Percentiles rank a stretch among this genome's conserved stretches.
phyloP scores from a whole-genome alignment of 805 yeast species.

The Tanozyma kutaoensis region DNA sequence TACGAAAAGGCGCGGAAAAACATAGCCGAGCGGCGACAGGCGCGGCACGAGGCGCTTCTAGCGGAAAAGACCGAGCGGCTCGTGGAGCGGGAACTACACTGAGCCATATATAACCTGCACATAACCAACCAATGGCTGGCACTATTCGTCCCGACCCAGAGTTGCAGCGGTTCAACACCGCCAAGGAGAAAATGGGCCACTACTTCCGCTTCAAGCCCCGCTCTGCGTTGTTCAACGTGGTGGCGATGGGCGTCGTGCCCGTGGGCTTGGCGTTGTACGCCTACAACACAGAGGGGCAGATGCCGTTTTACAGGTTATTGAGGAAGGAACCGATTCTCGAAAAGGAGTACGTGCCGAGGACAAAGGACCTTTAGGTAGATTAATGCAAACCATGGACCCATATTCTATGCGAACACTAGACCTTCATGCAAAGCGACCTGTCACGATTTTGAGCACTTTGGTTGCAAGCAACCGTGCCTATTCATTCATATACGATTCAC shows the following conservation, averaged over 20 bases:
- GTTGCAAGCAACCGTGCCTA: no score
- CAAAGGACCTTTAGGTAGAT: constrained; percentile 25
- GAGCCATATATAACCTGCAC: no score
- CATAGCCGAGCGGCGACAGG: no score
- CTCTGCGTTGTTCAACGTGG: constrained; percentile 19
- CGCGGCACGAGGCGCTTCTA: no score
- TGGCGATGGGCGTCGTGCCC: constrained; percentile 26
- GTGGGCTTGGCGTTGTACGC: constrained; percentile 21
- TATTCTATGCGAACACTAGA: background rate
- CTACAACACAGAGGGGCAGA: constrained; percentile 25
- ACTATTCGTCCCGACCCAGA: constrained; percentile 30
- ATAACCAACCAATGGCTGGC: no score
- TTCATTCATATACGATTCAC: background rate
- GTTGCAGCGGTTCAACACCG: constrained; percentile 26
- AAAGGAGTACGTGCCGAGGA: constrained; percentile 29
- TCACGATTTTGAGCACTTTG: background rate
- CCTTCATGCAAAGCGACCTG: no score
- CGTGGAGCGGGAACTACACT: no score
- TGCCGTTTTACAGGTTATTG: constrained; percentile 16
- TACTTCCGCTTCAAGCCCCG: constrained; percentile 28
- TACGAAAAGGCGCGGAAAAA: no score
- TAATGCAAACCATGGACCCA: no score
- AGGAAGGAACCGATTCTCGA: constrained; percentile 22
- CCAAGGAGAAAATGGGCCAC: constrained; percentile 27
- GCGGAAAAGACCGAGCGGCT: no score